Conservation (phyloP, 2,329 filamentous ascomycete genomes). For the Trichoderma koningii region DNA sequence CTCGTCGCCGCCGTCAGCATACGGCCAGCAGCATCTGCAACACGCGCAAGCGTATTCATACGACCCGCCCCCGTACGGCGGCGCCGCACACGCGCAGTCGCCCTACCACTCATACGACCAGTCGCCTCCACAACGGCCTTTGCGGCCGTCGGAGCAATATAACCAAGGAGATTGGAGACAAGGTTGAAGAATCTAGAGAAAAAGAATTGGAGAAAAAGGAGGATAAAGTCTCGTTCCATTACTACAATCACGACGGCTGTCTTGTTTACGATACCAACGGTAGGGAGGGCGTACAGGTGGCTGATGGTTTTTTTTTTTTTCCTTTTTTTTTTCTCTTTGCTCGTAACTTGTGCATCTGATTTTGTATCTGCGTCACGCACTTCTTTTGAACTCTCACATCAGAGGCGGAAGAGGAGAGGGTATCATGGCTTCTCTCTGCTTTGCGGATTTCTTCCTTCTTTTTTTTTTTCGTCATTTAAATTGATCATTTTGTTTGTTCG, state of each 20-base stretch:
- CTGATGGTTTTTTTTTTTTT: conserved; percentile 11
- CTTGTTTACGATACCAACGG: conserved; percentile 27
- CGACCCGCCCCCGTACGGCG: conserved; percentile 15
- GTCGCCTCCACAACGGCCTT: conserved; percentile 12
- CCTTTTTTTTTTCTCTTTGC: conserved; percentile 1
- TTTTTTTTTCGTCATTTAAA: no score
- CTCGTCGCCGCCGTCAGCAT: conserved; percentile 21
- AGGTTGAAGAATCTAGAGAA: background rate
- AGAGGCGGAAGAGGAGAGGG: no score
- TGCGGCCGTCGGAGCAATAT: conserved; percentile 3
- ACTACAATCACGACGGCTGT: conserved; percentile 23
- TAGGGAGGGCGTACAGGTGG: conserved; percentile 22
- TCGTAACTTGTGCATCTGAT: background rate
- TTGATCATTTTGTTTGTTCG: no score
- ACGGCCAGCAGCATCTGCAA: conserved; percentile 5
- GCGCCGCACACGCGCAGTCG: background rate
- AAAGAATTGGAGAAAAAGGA: background rate
- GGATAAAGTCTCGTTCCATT: conserved; percentile 16
- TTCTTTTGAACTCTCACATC: background rate
- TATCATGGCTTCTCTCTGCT: no score
- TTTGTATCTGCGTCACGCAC: background rate
- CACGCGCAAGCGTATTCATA: conserved; percentile 7
- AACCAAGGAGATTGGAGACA: conserved; percentile 10
- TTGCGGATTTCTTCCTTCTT: no score
- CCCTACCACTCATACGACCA: conserved; percentile 18